Base-by-base conservation (phyloP, 202 grass and related monocot genomes). In the Digitaria exilis region DNA sequence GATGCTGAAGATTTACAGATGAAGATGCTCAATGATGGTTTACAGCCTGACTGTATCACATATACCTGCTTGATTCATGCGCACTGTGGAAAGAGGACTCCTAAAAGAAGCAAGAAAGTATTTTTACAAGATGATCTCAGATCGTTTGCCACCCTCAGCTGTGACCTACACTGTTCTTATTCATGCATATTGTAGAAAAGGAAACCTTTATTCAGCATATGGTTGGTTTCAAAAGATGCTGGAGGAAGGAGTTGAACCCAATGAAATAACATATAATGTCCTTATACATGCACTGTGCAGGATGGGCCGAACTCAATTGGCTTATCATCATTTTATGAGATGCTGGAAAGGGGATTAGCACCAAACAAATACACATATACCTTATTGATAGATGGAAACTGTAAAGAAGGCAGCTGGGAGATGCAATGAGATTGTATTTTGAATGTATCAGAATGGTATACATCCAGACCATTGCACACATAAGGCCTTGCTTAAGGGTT, bases 41-140 rank as follows among this genome's bases (percentile, higher is more conserved):
- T 97, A 75, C 68, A 85, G 63, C 83, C 92, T 81, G 86, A 97
- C 71, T 85, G 89, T 87, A 39, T 97, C 29, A 97, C 94, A 65
- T 97, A 92, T 83, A 97, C 91, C 84, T 92, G 91, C 77, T 92
- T 97, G 83, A 97, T 97, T 88, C 91, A 97, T 84, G 91, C 89
- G 2, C 83, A 94, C 66, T 97, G 94, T 84, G 60, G n/a, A 85
- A 57, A 90, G 70, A 42, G 91, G 85, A 42, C 69, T 30, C 73
- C 75, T 97, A 78, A 87, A 24, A 61, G 78, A 94, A 77, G 91
- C 91, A 89, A 92, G 62, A 16, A 69, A 79, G 50, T 68, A 85
- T 69, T 94, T 97, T 81, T 22, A 85, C 66, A 51, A 11, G 52
- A 94, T 94, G 94, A 50, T 89, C 80, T 79, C 55, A 73, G 82